phyloP scores from a whole-genome alignment of 352 stramenopile genomes.

The Globisporangium abappressorium region DNA sequence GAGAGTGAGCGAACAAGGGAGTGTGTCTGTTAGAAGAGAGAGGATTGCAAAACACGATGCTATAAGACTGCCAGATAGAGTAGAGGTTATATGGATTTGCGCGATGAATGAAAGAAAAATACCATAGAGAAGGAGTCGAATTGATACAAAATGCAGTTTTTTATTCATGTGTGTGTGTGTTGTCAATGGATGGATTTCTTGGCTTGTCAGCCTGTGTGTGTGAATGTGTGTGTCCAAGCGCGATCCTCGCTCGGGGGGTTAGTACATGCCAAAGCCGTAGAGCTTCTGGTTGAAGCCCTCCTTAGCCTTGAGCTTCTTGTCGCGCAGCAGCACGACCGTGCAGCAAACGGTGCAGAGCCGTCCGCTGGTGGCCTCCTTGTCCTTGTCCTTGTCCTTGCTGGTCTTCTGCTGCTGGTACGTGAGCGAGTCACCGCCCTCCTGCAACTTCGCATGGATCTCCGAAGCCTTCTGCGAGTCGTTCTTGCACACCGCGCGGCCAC shows the following conservation, averaged over 20 bases:
- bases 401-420: conserved; percentile 16
- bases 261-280: conserved; percentile 61
- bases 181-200: not conserved
- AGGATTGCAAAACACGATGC: not conserved
- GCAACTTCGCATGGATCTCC: conserved; percentile 56
- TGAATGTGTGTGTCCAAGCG: no score
- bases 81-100: conserved; percentile 5
- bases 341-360: conserved; percentile 74
- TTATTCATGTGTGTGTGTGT: not conserved
- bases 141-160: not conserved
- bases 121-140: not conserved
- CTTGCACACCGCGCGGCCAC: conserved; percentile 74
- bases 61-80: conserved; percentile 3
- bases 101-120: not conserved
- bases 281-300: conserved; percentile 80
- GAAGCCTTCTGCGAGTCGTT: conserved; percentile 78
- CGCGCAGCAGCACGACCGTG: conserved; percentile 72
- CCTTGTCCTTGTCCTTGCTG: conserved; percentile 60
- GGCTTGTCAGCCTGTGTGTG: conserved; percentile 1
- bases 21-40: not conserved
- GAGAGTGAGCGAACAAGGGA: not conserved
- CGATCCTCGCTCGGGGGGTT: not conserved
- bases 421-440: conserved; percentile 28
- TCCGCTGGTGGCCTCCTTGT: conserved; percentile 38
- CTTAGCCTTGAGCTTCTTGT: conserved; percentile 71